These are phyloP conservation scores for Myriosclerotinia curreyana DNA, from an alignment of 2,329 filamentous ascomycete genomes.

Conservation along the genomic window DNA sequence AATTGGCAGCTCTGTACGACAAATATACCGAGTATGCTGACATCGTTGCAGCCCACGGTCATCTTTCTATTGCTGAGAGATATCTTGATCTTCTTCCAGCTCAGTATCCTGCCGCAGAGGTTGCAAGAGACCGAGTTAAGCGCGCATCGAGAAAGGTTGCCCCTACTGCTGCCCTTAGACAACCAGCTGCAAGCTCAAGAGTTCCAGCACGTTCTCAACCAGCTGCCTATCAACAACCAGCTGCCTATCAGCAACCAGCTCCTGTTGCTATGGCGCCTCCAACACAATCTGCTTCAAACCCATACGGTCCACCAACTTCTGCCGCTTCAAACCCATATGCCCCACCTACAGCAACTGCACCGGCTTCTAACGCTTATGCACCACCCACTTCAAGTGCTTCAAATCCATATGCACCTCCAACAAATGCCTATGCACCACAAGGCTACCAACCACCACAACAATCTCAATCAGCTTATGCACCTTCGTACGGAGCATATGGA, in stretches of 20 bases:
- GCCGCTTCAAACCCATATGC: conserved; percentile 50
- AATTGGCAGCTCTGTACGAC: conserved; percentile 80
- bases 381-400: conserved; percentile 37
- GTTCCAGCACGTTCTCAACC: conserved; percentile 45
- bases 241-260: conserved; percentile 50
- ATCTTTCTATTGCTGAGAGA: conserved; percentile 80
- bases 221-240: conserved; percentile 48
- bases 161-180: conserved; percentile 41
- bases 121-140: conserved; percentile 80
- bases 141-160: conserved; percentile 69
- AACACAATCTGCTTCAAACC: conserved; percentile 36
- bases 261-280: conserved; percentile 36
- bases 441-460: conserved; percentile 42
- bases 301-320: conserved; percentile 39
- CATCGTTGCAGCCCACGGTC: conserved; percentile 85
- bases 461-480: conserved; percentile 40
- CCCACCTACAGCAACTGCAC: conserved; percentile 34
- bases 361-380: conserved; percentile 50
- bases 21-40: conserved; percentile 98
- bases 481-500: conserved; percentile 32
- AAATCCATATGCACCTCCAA: conserved; percentile 50
- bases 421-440: conserved; percentile 42
- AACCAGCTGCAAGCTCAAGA: conserved; percentile 41
- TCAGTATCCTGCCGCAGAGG: conserved; percentile 81
- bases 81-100: conserved; percentile 85